phyloP scores from a whole-genome alignment of 306 rosid species.

The Dalbergia oliveri region DNA sequence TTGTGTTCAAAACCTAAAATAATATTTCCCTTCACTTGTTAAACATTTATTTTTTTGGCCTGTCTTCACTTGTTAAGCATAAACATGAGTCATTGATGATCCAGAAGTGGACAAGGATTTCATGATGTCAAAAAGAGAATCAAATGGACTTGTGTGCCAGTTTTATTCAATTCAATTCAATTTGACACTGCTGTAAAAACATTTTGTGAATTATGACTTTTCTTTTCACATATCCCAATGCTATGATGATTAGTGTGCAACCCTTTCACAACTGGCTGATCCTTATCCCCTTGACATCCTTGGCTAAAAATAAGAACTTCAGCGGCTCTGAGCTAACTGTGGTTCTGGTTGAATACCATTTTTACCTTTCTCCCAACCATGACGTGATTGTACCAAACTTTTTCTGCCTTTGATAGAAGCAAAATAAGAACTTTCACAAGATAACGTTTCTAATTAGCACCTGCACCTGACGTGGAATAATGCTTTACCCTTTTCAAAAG shows the following conservation, averaged over 20 bases:
- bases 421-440: slow-evolving; percentile 51
- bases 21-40: slow-evolving; percentile 3
- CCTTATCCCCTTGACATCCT: slow-evolving; percentile 60
- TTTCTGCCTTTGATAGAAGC: slow-evolving; percentile 44
- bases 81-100: background rate
- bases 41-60: background rate
- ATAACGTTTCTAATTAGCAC: slow-evolving; percentile 58
- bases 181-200: slow-evolving; percentile 45
- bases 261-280: slow-evolving; percentile 53
- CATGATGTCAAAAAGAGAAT: background rate
- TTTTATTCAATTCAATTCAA: slow-evolving; percentile 27
- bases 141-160: slow-evolving; percentile 17
- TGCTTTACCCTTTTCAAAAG: slow-evolving; percentile 48
- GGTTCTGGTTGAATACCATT: slow-evolving; percentile 55
- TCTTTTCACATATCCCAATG: slow-evolving; percentile 48
- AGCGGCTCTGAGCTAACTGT: slow-evolving; percentile 48
- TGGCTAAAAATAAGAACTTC: slow-evolving; percentile 68
- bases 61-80: background rate
- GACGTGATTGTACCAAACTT: slow-evolving; percentile 48
- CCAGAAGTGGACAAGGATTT: slow-evolving; percentile 21
- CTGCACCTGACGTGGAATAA: slow-evolving; percentile 62
- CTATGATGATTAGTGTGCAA: slow-evolving; percentile 59
- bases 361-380: slow-evolving; percentile 46
- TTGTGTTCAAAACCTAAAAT: too few relatives aligned
- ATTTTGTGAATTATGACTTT: slow-evolving; percentile 22